A percentile compares a stretch with the other conserved stretches of the same genome.
Evolutionary conservation across 2,329 filamentous ascomycete genomes (phyloP).

Genomic region (Cercospora berteroae): DNA sequence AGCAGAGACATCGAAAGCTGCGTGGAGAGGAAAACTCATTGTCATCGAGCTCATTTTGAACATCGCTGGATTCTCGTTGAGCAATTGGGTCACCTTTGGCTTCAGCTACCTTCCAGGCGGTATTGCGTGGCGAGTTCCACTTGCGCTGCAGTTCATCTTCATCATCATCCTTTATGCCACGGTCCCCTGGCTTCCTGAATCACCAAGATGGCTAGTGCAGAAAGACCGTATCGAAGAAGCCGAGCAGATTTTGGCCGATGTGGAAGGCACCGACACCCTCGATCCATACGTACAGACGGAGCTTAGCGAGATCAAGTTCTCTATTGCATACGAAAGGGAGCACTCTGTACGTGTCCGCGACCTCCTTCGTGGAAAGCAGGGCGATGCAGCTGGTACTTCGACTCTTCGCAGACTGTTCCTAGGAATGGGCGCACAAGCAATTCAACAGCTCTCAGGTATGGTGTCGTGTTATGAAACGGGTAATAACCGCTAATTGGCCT

Average conservation of each 20-base stretch:
- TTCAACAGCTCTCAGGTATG: slow-evolving; percentile 51
- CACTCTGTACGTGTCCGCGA: slow-evolving; percentile 53
- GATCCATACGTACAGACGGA: slow-evolving; percentile 49
- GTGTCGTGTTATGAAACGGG: too few relatives aligned
- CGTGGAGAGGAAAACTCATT: slow-evolving; percentile 41
- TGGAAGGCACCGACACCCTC: slow-evolving; percentile 46
- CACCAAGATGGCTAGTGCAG: slow-evolving; percentile 49
- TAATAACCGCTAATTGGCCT: too few relatives aligned
- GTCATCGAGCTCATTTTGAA: slow-evolving; percentile 46
- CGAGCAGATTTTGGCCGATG: slow-evolving; percentile 49
- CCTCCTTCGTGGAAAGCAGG: slow-evolving; percentile 49
- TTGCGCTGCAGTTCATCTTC: slow-evolving; percentile 53
- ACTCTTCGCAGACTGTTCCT: slow-evolving; percentile 53
- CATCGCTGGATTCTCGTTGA: slow-evolving; percentile 51
- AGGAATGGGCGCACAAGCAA: slow-evolving; percentile 54
- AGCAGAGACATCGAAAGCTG: slow-evolving; percentile 49
- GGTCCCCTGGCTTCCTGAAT: slow-evolving; percentile 50
- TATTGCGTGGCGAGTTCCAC: slow-evolving; percentile 47
- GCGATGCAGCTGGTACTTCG: slow-evolving; percentile 46
- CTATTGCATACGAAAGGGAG: slow-evolving; percentile 50
- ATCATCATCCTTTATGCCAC: slow-evolving; percentile 48
- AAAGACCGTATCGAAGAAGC: slow-evolving; percentile 48
- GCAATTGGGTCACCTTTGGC: slow-evolving; percentile 55
- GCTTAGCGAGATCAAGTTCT: slow-evolving; percentile 49
- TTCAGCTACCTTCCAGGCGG: slow-evolving; percentile 47